Percentiles rank a stretch among this genome's conserved stretches.
Conservation (phyloP, 345 rosid species). For the Linum tenue region DNA sequence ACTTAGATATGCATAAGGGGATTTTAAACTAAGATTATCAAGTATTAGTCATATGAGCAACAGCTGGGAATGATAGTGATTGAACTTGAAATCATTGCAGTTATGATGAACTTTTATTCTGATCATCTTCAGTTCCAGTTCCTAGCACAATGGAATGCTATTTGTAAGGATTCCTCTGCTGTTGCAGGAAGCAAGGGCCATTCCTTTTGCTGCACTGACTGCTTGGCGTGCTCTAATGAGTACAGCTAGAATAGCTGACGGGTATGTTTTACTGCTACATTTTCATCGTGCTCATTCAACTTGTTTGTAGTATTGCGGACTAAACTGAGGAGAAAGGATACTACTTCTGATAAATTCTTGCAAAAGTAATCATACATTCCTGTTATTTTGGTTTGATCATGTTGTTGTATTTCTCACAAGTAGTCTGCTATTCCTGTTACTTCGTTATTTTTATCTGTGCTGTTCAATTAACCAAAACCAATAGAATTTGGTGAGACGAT, state of each 20-base stretch:
- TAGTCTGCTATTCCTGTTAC: no score
- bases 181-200: conserved; percentile 79
- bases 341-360: neutral
- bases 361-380: neutral
- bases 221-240: conserved; percentile 93
- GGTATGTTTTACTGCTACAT: conserved; percentile 37
- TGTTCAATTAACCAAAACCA: no score
- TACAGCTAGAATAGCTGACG: conserved; percentile 79
- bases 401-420: no score
- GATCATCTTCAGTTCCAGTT: neutral
- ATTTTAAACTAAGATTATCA: neutral
- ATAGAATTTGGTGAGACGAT: no score
- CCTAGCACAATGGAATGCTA: neutral
- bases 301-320: neutral
- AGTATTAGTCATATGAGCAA: neutral
- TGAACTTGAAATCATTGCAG: neutral
- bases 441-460: no score
- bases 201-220: conserved; percentile 93
- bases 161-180: conserved; percentile 5
- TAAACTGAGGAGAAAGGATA: neutral
- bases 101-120: neutral
- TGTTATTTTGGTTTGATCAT: no score
- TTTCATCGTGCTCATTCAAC: neutral
- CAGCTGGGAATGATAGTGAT: neutral
- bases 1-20: no score